Percentiles rank a stretch among this genome's conserved stretches.
phyloP scores from a whole-genome alignment of 2,329 filamentous ascomycete species.

The Arthrocladium fulminans region DNA sequence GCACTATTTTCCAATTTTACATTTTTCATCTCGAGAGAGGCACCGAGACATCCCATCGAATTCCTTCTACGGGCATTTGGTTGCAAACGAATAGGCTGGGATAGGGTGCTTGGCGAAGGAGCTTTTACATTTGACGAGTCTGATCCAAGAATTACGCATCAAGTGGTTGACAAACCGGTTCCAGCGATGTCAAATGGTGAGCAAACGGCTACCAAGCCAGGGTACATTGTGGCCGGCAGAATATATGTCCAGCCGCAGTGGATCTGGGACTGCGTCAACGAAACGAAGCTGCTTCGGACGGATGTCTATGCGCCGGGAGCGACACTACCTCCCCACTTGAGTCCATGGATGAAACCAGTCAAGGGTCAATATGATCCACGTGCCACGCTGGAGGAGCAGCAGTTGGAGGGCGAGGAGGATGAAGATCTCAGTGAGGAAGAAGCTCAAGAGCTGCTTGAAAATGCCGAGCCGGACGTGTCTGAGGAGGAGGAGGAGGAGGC shows the following conservation, averaged over 20 bases:
- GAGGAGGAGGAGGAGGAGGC: constrained; percentile 32
- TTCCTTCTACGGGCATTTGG: constrained; percentile 90
- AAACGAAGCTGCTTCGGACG: constrained; percentile 74
- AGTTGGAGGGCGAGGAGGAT: constrained; percentile 75
- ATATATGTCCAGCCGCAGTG: constrained; percentile 95
- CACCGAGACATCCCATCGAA: constrained; percentile 79
- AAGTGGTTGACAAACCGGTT: constrained; percentile 87
- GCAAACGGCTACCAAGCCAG: constrained; percentile 37
- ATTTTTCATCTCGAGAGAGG: constrained; percentile 88
- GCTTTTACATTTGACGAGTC: constrained; percentile 84
- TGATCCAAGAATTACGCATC: constrained; percentile 86
- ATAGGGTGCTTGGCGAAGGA: constrained; percentile 78
- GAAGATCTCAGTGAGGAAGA: constrained; percentile 39
- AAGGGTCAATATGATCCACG: constrained; percentile 89
- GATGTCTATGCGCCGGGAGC: constrained; percentile 86
- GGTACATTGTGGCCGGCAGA: constrained; percentile 76
- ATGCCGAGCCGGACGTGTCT: constrained; percentile 21
- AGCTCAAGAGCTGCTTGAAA: constrained; percentile 35
- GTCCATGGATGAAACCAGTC: constrained; percentile 83
- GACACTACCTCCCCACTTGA: constrained; percentile 84
- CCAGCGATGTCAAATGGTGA: constrained; percentile 12
- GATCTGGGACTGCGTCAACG: constrained; percentile 96
- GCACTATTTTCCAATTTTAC: constrained; percentile 82
- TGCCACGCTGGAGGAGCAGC: constrained; percentile 73
- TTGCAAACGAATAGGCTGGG: constrained; percentile 94